Conservation (phyloP, 495 filamentous ascomycete species). For the Endocarpon pusillum region DNA sequence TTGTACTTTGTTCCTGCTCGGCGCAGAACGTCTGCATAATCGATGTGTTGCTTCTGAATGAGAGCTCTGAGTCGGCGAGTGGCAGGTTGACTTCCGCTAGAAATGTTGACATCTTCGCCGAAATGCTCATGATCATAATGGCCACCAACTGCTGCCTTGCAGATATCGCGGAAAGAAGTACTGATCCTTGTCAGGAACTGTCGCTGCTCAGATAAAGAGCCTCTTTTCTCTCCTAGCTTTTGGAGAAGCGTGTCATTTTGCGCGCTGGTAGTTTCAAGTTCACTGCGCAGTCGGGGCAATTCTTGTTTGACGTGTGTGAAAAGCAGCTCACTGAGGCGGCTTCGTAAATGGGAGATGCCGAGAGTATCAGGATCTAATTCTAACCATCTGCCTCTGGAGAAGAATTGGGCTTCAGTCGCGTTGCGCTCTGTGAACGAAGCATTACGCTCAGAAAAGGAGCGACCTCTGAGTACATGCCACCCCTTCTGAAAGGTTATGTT, state of each 20-base stretch:
- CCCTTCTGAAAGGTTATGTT: constrained; percentile 28
- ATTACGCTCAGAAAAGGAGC: constrained; percentile 9
- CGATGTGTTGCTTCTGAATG: not conserved
- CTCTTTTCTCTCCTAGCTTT: constrained; percentile 1
- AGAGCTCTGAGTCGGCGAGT: not conserved
- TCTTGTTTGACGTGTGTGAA: constrained; percentile 30
- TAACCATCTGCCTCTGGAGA: constrained; percentile 11
- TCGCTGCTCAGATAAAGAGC: not conserved
- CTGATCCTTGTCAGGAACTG: not conserved
- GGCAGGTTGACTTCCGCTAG: not conserved
- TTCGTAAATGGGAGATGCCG: constrained; percentile 33
- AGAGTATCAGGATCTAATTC: constrained; percentile 6
- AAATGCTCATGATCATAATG: not conserved
- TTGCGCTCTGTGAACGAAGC: constrained; percentile 20
- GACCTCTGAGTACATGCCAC: constrained; percentile 34
- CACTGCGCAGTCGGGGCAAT: not conserved
- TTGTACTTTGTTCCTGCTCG: not conserved
- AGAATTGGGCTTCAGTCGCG: constrained; percentile 22
- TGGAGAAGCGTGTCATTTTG: not conserved
- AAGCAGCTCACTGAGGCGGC: constrained; percentile 38
- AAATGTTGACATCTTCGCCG: not conserved
- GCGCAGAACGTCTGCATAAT: not conserved
- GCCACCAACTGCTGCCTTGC: not conserved
- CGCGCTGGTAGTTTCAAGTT: not conserved
- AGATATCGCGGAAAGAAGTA: not conserved